Conservation (phyloP, 208 protist genomes). For the Crithidia acanthocephali region DNA sequence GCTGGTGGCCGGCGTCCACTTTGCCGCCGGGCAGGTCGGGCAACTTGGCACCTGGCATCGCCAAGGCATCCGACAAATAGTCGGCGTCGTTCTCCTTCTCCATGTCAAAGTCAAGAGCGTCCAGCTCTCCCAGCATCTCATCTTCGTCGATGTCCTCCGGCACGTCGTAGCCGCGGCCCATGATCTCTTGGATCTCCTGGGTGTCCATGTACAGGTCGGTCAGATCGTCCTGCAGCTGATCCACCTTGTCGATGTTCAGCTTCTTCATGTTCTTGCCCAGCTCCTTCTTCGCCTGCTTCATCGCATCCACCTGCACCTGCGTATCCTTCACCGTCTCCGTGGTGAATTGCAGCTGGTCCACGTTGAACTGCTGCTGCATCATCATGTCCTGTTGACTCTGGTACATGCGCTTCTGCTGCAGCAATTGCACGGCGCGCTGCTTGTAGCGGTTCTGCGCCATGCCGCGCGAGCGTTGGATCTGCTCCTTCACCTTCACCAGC, state of each 20-base stretch:
- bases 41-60: constrained; percentile 64
- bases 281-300: constrained; percentile 90
- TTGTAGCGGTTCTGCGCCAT: constrained; percentile 88
- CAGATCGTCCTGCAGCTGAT: constrained; percentile 91
- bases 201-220: constrained; percentile 90
- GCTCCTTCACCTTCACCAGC: constrained; percentile 81
- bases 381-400: constrained; percentile 91
- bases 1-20: constrained; percentile 33
- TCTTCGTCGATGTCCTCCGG: constrained; percentile 94
- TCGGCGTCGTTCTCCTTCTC: constrained; percentile 74
- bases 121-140: constrained; percentile 90
- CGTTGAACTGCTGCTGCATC: constrained; percentile 93
- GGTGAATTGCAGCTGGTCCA: constrained; percentile 94
- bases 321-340: constrained; percentile 93
- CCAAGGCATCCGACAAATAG: constrained; percentile 86
- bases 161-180: constrained; percentile 90
- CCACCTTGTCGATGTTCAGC: constrained; percentile 85
- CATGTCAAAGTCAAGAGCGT: constrained; percentile 88
- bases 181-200: constrained; percentile 94
- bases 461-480: constrained; percentile 75
- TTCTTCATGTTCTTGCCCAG: constrained; percentile 90
- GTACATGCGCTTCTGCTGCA: constrained; percentile 95
- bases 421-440: constrained; percentile 88
- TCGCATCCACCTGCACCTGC: constrained; percentile 83
- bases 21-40: constrained; percentile 55